A percentile compares a stretch with the other conserved stretches of the same genome.
Conservation (phyloP, 2,329 filamentous ascomycete genomes). For the Clonostachys solani region DNA sequence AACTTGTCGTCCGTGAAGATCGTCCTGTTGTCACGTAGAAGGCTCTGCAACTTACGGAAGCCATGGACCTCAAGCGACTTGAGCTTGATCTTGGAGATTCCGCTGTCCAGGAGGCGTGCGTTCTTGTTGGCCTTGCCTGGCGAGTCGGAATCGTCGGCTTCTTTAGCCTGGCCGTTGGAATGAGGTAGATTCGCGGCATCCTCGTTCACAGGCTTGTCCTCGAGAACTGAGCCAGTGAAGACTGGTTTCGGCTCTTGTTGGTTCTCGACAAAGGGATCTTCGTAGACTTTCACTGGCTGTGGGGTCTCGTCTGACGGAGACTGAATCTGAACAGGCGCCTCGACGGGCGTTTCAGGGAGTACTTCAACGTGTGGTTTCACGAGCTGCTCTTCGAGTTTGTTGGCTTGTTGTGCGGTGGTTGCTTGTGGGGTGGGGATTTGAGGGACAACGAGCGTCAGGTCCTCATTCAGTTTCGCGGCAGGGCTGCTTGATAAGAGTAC, state of each 20-base stretch:
- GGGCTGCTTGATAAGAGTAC: constrained; percentile 31
- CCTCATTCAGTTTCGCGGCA: constrained; percentile 39
- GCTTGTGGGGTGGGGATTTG: constrained; percentile 19
- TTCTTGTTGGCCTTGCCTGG: constrained; percentile 54
- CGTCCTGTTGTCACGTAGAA: constrained; percentile 63
- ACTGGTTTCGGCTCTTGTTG: constrained; percentile 39
- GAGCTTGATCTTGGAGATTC: constrained; percentile 67
- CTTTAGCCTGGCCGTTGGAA: constrained; percentile 13
- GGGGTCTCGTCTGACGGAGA: no score
- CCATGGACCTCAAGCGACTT: constrained; percentile 76
- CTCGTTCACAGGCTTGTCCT: constrained; percentile 58
- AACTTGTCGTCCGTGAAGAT: constrained; percentile 65
- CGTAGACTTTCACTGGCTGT: constrained; percentile 50
- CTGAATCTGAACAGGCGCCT: constrained; percentile 20
- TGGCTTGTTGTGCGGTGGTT: constrained; percentile 1
- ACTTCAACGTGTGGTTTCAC: neutral
- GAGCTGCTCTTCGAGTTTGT: neutral
- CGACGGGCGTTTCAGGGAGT: constrained; percentile 4
- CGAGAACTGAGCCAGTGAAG: constrained; percentile 46
- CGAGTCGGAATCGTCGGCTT: constrained; percentile 16
- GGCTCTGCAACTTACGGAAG: constrained; percentile 72
- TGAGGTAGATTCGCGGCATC: constrained; percentile 31
- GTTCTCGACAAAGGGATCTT: constrained; percentile 54
- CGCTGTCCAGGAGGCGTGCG: constrained; percentile 64
- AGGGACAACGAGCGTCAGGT: constrained; percentile 49